Evolutionary conservation across 108 stramenopile genomes (phyloP), one percentile per base, ranked within the genome.

Genomic region (Stephanodiscus minutulus): DNA sequence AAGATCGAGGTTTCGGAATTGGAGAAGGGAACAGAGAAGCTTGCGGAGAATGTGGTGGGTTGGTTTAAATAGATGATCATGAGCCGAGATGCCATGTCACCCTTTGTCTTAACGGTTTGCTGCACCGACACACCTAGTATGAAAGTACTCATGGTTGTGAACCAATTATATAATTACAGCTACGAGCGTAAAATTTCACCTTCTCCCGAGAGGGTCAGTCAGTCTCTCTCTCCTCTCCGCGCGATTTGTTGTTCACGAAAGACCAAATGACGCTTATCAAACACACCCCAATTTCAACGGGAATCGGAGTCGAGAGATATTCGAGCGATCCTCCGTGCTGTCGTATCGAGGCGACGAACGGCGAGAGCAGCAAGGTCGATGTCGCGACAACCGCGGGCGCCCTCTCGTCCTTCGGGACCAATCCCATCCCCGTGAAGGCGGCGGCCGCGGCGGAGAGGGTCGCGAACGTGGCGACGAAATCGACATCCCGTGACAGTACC

Each of bases 21-120:
- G 60, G 92, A 93, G 66, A 85, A 87, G 64, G 83, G 79, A 20
- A 74, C 88, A 11, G 92, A 93, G 60, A 83, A 71, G 37, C 69
- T 86, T 31, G 68, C 90, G 3, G 88, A 85, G 54, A 90, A 88
- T 66, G 77, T 93, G 15, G 87, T 89, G 1, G 80, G 81, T 43
- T 93, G 92, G 92, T 89, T 93, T 22, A 79, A 82, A 20, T 86
- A 64, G 77, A 54, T 62, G 50, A 27, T 24, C 27, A 55, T 55
- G 8, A 8, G 11, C 39, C 35, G 35, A 35, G 35, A 5, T 3
- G 35, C 35, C 35, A 35, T 35, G 35, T 35, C 6, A 35, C 6
- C 5, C 6, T 3, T 5, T 35, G 35, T 35, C 5, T 35, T 35
- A 5, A 35, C 5, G 35, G 35, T 39, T 39, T 39, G 39, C 39